Conservation (phyloP, 2,329 filamentous ascomycete species). For the Penicillium sp. region DNA sequence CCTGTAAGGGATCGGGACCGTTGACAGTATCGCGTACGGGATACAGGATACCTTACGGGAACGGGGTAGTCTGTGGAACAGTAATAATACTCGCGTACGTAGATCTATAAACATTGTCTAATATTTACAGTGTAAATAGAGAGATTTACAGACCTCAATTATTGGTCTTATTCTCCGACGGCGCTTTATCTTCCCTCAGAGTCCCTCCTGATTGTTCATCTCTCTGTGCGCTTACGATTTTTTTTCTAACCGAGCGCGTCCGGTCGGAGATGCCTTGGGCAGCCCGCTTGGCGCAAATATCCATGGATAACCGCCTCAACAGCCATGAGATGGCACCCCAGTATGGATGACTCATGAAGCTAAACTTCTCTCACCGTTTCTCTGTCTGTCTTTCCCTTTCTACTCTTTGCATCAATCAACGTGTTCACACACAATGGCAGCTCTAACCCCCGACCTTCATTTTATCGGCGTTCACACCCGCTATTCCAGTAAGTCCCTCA, state of each 20-base stretch:
- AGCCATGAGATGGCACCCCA: no score
- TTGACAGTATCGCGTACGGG: slow-evolving; percentile 21
- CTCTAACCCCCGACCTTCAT: slow-evolving; percentile 6
- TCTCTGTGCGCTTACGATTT: slow-evolving; percentile 2
- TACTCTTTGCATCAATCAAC: no score
- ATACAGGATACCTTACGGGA: slow-evolving; percentile 2
- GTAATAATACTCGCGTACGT: slow-evolving; percentile 21
- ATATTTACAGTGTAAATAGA: not conserved
- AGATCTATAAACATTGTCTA: not conserved
- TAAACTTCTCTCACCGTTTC: no score
- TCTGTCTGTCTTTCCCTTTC: no score
- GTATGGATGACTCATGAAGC: no score
- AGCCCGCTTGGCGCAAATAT: slow-evolving; percentile 2
- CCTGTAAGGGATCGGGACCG: slow-evolving; percentile 8
- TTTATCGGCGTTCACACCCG: slow-evolving; percentile 32
- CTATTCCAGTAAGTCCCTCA: slow-evolving; percentile 31
- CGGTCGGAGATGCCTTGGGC: not conserved
- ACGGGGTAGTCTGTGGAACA: not conserved
- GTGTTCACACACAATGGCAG: no score
- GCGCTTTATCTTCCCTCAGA: no score
- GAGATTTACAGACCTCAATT: not conserved
- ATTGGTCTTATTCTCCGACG: not conserved
- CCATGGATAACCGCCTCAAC: not conserved
- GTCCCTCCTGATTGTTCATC: not conserved
- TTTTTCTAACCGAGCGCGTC: slow-evolving; percentile 10